Evolutionary conservation across 805 yeast species (phyloP), one percentile per base, ranked within the genome.

Genomic region (Ogataea methylovora): DNA sequence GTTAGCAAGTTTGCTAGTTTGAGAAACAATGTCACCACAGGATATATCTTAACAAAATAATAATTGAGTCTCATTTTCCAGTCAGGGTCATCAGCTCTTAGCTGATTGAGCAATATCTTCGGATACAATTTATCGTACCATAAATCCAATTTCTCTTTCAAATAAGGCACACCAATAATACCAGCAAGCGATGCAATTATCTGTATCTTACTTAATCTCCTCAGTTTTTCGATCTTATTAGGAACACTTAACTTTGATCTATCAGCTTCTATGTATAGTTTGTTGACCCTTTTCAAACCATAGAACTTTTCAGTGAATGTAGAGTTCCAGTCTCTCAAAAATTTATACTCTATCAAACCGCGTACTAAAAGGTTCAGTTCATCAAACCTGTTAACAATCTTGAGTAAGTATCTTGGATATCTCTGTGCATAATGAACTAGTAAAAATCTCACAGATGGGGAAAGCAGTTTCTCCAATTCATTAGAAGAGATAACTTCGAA

Each of bases 281-380:
- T 55, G 37, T 58, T 60, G 20, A 71, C 70, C 31, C 94, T 65
- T 50, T 86, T 86, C 42, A 90, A 59, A 2, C 97, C 97, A 51
- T 90, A 90, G 52, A 90, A 90, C 51, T 84, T 83, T 54, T 90
- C 97, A 1, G 94, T 85, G 49, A 90, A 85, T 2, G 92, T 75
- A 0, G 94, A 75, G 48, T 84, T 88, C 85, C 92, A 84, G 32
- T 66, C 65, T 33, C 63, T 70, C 32, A 90, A 55, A 45, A 79
- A 84, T 41, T 71, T 68, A 65, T 76, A 76, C 54, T 92, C 97
- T 2, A 90, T 60, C 3, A 70, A 37, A 0, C 83, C 76, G 48
- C 88, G 62, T 3, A 80, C 39, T 2, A 73, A 38, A 4, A 80
- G 53, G 45, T 80, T 80, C 24, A 86, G 48, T 61, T 85, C 95